phyloP scores from a whole-genome alignment of 2,329 filamentous ascomycete species.

The Trichophyton simii region DNA sequence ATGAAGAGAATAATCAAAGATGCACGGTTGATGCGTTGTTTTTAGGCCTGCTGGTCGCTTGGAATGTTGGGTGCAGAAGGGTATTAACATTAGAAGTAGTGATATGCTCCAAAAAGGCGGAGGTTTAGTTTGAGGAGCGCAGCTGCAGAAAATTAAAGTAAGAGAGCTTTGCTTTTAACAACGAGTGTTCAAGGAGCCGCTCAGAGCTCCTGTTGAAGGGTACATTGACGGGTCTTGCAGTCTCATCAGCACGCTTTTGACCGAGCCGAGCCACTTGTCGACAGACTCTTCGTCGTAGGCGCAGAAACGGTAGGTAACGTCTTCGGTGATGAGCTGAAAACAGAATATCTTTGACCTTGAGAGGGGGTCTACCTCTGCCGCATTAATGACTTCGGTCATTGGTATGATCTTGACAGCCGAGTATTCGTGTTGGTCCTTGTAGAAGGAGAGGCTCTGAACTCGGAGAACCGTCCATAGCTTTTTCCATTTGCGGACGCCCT shows the following conservation, averaged over 20 bases:
- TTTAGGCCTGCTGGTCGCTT: background rate
- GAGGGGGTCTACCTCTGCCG: constrained; percentile 81
- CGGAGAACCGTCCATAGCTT: constrained; percentile 85
- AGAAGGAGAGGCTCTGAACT: constrained; percentile 70
- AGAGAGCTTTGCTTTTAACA: background rate
- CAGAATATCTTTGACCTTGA: constrained; percentile 76
- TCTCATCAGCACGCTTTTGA: constrained; percentile 54
- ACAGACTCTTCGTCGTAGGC: constrained; percentile 69
- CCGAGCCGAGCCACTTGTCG: constrained; percentile 72
- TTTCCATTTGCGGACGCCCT: constrained; percentile 83
- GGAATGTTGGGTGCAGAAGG: background rate
- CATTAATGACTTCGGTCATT: constrained; percentile 68
- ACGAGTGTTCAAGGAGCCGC: background rate
- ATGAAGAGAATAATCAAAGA: background rate
- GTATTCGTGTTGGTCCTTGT: constrained; percentile 88
- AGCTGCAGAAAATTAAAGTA: background rate
- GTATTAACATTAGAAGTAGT: background rate
- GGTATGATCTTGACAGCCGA: constrained; percentile 70
- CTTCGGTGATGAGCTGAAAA: constrained; percentile 85
- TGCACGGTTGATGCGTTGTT: background rate
- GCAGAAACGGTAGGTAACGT: constrained; percentile 69
- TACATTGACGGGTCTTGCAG: background rate
- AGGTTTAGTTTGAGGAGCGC: background rate
- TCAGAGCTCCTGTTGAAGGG: background rate
- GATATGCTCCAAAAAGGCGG: background rate